Conservation (phyloP, 306 rosid species). For the Lupinus albus region DNA sequence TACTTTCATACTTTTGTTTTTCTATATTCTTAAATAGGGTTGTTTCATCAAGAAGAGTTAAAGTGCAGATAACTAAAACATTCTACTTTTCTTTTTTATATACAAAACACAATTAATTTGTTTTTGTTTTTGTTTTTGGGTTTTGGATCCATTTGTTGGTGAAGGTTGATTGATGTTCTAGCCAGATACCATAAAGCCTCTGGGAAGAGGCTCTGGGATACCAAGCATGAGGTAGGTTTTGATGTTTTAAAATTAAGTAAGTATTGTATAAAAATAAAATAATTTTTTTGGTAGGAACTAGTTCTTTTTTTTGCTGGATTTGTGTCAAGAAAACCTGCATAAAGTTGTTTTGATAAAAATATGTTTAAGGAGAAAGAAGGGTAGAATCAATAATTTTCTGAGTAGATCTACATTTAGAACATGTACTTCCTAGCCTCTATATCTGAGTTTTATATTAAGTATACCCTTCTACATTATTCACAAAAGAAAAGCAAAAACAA, state of each 20-base stretch:
- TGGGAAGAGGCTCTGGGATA: constrained; percentile 72
- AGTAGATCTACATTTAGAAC: constrained; percentile 67
- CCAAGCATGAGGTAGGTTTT: constrained; percentile 70
- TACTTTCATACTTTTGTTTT: background rate
- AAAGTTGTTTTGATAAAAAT: constrained; percentile 43
- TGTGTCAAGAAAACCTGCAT: constrained; percentile 35
- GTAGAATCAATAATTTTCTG: constrained; percentile 34
- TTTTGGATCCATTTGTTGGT: constrained; percentile 31
- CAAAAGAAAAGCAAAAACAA: constrained; percentile 38
- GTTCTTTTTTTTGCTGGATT: constrained; percentile 23
- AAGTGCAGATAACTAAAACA: background rate
- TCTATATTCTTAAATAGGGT: background rate
- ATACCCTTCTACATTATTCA: background rate
- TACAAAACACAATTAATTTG: background rate
- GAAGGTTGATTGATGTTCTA: constrained; percentile 63
- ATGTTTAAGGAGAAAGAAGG: constrained; percentile 53
- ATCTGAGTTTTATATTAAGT: constrained; percentile 33
- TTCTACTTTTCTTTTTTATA: too few species aligned
- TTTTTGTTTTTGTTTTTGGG: background rate
- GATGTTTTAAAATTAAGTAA: background rate
- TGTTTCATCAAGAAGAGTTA: background rate
- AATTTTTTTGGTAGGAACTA: too few species aligned
- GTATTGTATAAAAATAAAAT: background rate
- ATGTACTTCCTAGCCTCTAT: constrained; percentile 28
- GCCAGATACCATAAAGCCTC: constrained; percentile 66